Evolutionary conservation across 345 rosid species (phyloP).

Genomic region (Gossypium mustelinum): DNA sequence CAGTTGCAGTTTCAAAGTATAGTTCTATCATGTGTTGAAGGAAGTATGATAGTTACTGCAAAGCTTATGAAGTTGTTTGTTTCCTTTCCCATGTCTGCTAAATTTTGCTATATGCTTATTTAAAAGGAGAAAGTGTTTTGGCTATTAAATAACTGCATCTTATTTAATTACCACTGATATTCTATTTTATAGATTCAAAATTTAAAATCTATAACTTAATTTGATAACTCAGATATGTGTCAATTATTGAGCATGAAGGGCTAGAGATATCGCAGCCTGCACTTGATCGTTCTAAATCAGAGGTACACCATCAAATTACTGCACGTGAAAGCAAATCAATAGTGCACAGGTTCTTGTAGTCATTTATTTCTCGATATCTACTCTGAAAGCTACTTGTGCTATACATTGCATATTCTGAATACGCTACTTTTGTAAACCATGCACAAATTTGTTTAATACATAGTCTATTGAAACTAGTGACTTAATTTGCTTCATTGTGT

Average conservation of each 20-base stretch:
- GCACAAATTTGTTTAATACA: background rate
- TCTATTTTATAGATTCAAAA: background rate
- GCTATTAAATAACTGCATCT: background rate
- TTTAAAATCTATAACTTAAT: background rate
- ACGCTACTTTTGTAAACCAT: background rate
- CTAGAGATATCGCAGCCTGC: slow-evolving; percentile 34
- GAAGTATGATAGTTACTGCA: background rate
- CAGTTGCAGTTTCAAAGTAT: background rate
- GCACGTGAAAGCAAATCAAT: slow-evolving; percentile 43
- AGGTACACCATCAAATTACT: slow-evolving; percentile 70
- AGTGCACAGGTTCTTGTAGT: slow-evolving; percentile 52
- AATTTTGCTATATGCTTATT: background rate
- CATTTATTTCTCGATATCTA: background rate
- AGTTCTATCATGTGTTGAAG: background rate
- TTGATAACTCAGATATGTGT: slow-evolving; percentile 37
- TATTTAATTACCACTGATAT: background rate
- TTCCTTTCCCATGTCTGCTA: background rate
- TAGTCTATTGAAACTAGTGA: background rate
- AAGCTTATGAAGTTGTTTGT: background rate
- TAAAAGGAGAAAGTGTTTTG: background rate
- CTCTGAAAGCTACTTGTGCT: background rate
- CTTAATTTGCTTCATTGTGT: background rate
- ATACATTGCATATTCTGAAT: background rate
- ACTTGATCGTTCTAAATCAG: slow-evolving; percentile 48
- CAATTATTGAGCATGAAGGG: slow-evolving; percentile 45